phyloP scores from a whole-genome alignment of 2,329 filamentous ascomycete genomes.

The Coniochaeta sp. region DNA sequence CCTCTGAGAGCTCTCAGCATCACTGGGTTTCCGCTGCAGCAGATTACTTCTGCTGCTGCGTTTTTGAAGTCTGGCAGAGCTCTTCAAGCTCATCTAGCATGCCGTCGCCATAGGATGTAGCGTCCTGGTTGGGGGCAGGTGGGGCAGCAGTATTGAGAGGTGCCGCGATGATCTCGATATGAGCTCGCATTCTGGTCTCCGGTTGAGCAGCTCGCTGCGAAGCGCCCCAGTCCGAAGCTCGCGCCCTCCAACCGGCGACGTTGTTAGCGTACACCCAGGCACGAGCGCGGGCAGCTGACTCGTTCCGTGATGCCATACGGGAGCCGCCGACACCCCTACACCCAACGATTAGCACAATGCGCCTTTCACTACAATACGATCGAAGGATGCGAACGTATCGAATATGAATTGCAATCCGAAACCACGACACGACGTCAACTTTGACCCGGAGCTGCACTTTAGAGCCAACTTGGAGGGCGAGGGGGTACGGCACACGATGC shows the following conservation, averaged over 20 bases:
- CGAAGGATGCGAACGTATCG: slow-evolving; percentile 46
- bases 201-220: neutral
- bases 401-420: slow-evolving; percentile 73
- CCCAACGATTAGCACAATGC: neutral
- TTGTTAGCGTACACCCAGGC: neutral
- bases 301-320: neutral
- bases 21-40: neutral
- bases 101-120: neutral
- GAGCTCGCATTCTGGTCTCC: neutral
- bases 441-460: slow-evolving; percentile 88
- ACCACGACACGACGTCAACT: slow-evolving; percentile 90
- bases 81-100: neutral
- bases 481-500: slow-evolving; percentile 62
- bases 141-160: neutral
- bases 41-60: neutral
- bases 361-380: neutral
- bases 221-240: neutral
- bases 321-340: neutral
- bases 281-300: neutral
- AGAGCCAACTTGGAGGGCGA: slow-evolving; percentile 81
- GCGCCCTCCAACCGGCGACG: neutral
- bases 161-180: neutral
- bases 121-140: neutral
- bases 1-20: neutral
- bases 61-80: neutral